These are phyloP conservation scores for Fusarium sarcochroum DNA, from an alignment of 2,329 filamentous ascomycete species.

Conservation along the genomic window DNA sequence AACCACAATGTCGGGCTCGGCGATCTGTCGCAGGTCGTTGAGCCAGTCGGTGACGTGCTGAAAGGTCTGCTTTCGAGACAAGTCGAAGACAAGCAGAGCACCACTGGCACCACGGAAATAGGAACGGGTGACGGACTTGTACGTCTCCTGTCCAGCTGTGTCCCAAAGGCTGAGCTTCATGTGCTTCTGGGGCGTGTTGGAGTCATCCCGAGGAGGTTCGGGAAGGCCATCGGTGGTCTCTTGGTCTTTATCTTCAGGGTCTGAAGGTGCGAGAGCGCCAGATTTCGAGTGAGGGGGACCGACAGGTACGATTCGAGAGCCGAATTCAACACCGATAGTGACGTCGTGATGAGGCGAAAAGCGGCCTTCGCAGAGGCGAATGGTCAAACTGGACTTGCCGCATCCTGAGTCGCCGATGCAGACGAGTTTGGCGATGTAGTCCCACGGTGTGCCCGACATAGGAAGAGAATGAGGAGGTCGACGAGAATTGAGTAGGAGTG, in stretches of 20 bases:
- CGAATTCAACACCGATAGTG: conserved; percentile 97
- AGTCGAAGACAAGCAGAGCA: conserved; percentile 92
- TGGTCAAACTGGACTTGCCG: conserved; percentile 94
- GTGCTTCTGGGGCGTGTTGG: conserved; percentile 71
- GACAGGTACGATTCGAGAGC: conserved; percentile 91
- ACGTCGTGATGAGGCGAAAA: conserved; percentile 97
- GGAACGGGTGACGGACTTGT: conserved; percentile 94
- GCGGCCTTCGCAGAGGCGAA: conserved; percentile 95
- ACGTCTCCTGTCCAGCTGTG: conserved; percentile 96
- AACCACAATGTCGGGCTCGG: conserved; percentile 94
- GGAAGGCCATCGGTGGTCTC: conserved; percentile 61
- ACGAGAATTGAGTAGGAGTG: conserved; percentile 8
- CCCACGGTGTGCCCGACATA: conserved; percentile 83
- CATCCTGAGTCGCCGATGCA: conserved; percentile 97
- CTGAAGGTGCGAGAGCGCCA: conserved; percentile 47
- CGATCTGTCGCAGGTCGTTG: conserved; percentile 92
- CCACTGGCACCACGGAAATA: conserved; percentile 87
- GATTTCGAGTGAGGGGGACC: conserved; percentile 79
- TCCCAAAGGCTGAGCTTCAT: conserved; percentile 98
- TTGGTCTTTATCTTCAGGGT: conserved; percentile 27
- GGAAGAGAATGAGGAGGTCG: conserved; percentile 27
- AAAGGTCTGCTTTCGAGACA: conserved; percentile 88
- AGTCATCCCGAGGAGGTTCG: conserved; percentile 63
- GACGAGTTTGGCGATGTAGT: conserved; percentile 99
- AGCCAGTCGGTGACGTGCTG: conserved; percentile 93